Conservation (phyloP, 257 asterid species). For the Anisodus acutangulus region DNA sequence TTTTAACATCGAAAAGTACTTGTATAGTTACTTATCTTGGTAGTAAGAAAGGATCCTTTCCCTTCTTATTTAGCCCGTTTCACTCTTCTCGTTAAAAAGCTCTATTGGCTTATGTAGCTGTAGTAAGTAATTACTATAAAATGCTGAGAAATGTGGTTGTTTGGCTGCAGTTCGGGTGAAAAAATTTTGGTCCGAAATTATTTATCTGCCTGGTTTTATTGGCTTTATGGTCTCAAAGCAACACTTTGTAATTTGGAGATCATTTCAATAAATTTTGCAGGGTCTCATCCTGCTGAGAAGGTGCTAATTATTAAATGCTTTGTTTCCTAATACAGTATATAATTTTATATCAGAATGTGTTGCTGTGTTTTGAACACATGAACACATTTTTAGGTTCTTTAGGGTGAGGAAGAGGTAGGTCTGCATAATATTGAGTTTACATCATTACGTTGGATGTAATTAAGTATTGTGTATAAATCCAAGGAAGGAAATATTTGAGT, state of each 20-base stretch:
- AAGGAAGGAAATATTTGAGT: not conserved
- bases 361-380: not conserved
- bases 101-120: not conserved
- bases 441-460: not conserved
- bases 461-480: not conserved
- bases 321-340: not conserved
- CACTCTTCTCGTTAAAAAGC: not conserved
- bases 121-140: not conserved
- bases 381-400: not conserved
- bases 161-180: not conserved
- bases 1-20: not conserved
- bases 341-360: not conserved
- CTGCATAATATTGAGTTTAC: not conserved
- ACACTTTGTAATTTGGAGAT: not conserved
- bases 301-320: not conserved
- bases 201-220: not conserved
- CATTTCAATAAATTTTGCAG: not conserved
- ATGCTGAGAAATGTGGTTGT: not conserved
- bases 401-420: not conserved
- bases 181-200: not conserved
- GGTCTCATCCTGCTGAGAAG: not conserved
- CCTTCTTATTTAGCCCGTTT: not conserved
- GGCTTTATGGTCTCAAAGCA: constrained; percentile 6
- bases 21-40: not conserved
- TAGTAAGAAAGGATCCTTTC: not conserved